Evolutionary conservation across 192 early-diverging fungal species (phyloP).

Genomic region (Coemansia sp.): DNA sequence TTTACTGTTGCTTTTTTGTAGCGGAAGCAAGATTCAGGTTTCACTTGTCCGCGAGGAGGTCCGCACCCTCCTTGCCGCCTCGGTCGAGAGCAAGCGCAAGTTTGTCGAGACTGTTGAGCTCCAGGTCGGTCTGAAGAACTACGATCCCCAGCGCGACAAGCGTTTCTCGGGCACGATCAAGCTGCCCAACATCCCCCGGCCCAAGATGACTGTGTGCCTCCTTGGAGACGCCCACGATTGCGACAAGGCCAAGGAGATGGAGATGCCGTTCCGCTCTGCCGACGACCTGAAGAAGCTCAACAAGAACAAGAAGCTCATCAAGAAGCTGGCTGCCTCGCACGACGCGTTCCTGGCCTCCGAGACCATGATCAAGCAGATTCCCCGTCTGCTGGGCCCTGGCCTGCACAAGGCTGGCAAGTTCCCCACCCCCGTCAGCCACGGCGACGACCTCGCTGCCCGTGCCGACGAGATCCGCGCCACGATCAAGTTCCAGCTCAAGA

Average conservation of each 20-base stretch:
- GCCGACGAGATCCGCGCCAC: conserved; percentile 92
- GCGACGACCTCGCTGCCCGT: conserved; percentile 82
- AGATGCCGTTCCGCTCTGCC: conserved; percentile 87
- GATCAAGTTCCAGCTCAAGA: conserved; percentile 99
- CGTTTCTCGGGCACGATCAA: conserved; percentile 96
- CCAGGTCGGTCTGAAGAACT: conserved; percentile 99
- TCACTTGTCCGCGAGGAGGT: conserved; percentile 84
- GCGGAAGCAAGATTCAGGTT: conserved; percentile 78
- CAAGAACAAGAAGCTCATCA: conserved; percentile 99
- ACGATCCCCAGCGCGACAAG: conserved; percentile 99
- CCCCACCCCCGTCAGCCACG: conserved; percentile 91
- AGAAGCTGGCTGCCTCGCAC: conserved; percentile 98
- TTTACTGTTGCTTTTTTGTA: conserved; percentile 14
- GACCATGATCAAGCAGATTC: conserved; percentile 98
- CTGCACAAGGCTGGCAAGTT: conserved; percentile 99
- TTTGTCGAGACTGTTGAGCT: conserved; percentile 97
- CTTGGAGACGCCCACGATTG: conserved; percentile 95
- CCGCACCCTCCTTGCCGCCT: conserved; percentile 63
- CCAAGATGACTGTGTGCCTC: conserved; percentile 92
- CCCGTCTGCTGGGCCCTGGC: conserved; percentile 97
- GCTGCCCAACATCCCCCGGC: conserved; percentile 93
- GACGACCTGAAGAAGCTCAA: conserved; percentile 99
- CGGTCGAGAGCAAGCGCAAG: conserved; percentile 91
- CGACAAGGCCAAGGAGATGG: conserved; percentile 90
- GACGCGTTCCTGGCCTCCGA: conserved; percentile 98